Conservation (phyloP, 768 basidiomycete genomes). For the Hydnum rufescens region DNA sequence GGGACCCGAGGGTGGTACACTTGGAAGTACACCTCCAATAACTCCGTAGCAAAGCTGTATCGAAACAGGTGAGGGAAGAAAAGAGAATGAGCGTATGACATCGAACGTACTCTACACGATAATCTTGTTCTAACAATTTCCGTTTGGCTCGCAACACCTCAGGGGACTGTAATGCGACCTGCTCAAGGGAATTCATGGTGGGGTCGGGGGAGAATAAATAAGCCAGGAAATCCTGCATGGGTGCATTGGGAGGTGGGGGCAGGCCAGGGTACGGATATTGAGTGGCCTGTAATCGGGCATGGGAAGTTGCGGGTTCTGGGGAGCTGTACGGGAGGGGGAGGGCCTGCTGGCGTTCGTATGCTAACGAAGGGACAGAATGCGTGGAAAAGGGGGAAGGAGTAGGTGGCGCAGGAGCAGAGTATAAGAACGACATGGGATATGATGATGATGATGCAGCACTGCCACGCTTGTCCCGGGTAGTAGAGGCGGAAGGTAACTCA, state of each 20-base stretch:
- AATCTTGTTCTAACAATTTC: conserved; percentile 40
- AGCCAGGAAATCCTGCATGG: neutral
- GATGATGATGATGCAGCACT: no score
- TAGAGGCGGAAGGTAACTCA: no score
- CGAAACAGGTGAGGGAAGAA: conserved; percentile 7
- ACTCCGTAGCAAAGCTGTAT: conserved; percentile 73
- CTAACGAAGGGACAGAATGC: no score
- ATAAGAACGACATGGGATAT: no score
- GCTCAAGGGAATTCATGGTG: neutral
- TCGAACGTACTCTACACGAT: conserved; percentile 62
- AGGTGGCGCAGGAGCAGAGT: no score
- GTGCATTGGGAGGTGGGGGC: neutral
- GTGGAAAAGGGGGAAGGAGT: no score
- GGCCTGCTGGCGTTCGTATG: no score
- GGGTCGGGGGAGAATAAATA: conserved; percentile 1
- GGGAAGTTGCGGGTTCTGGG: no score
- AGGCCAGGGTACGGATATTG: neutral
- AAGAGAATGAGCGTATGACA: neutral
- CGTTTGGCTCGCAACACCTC: neutral
- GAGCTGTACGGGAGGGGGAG: no score
- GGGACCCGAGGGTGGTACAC: conserved; percentile 32
- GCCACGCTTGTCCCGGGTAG: no score
- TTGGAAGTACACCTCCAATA: conserved; percentile 89
- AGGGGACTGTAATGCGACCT: neutral
- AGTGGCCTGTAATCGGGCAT: neutral